Conservation (phyloP, 148 eudicot species). For the Arbutus unedo region DNA sequence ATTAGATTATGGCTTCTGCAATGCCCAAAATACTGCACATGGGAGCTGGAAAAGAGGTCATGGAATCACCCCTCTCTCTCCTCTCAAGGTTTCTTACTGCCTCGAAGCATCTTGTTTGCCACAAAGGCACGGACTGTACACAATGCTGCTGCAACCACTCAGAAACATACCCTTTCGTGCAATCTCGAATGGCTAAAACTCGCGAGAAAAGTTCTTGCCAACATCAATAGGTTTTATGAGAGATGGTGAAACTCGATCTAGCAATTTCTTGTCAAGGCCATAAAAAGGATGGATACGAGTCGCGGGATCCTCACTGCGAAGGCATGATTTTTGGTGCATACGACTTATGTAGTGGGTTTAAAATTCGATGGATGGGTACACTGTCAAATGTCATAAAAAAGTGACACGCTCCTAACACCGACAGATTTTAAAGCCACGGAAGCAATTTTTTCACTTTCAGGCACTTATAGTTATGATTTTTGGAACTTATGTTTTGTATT, state of each 20-base stretch:
- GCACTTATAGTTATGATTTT: not conserved
- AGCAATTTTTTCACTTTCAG: not conserved
- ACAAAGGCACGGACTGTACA: not conserved
- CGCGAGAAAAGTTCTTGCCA: not conserved
- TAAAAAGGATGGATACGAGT: not conserved
- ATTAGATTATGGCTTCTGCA: no score
- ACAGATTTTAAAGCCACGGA: not conserved
- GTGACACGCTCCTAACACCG: not conserved
- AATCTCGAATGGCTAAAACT: not conserved
- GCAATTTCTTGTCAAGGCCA: not conserved
- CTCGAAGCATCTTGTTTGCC: not conserved
- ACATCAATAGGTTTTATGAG: not conserved
- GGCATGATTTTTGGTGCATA: not conserved
- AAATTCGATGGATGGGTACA: not conserved
- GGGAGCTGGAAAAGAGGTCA: not conserved
- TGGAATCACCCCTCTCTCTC: not conserved
- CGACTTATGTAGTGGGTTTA: not conserved
- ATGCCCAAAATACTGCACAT: no score
- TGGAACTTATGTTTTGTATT: no score
- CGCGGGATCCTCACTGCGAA: not conserved
- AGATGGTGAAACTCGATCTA: not conserved
- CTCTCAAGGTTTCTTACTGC: not conserved
- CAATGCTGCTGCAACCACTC: no score
- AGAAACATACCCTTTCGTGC: not conserved
- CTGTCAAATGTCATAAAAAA: not conserved